Evolutionary conservation across 139 green algal genomes (phyloP), one percentile per base, ranked within the genome.

Genomic region (Klebsormidium nitens): DNA sequence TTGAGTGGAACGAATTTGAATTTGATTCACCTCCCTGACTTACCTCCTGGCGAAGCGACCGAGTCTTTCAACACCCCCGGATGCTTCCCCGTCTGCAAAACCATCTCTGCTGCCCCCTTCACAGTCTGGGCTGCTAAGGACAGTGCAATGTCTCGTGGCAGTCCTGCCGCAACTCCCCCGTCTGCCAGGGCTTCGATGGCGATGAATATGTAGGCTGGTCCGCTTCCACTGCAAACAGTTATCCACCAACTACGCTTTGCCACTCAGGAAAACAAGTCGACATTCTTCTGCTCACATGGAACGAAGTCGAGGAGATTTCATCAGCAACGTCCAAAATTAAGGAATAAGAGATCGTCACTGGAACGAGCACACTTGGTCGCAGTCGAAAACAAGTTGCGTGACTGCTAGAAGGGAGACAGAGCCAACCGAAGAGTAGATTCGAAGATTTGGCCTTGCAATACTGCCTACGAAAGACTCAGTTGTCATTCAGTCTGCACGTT

Each of bases 131-230:
- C 84, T 34, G 88, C 90, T 59, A 95, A 79, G 2, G 81, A 69
- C 47, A 87, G 66, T 2, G 90, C 83, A 4, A 96, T 86, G 70
- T 92, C 86, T 19, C 93, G 84, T 0, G 93, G 92, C 40, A 98
- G 86, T 1, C 93, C 93, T 71, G 85, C 85, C 3, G 52, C 59
- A 17, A 98, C 93, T 39, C 89, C 93, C 19, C 91, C 92, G 74
- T 98, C 93, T 0, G 92, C 85, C 59, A 98, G 77, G 3, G 92
- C 93, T 84, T 98, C 93, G n/a, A 98, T 96, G 49, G 91, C 80
- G 2, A 96, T 67, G 80, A 95, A 98, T 6, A 97, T 67, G 64
- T 96, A 98, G 3, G 93, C 93, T 2, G 93, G 93, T 0, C 93
- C 93, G 57, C 80, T 91, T 55, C 93, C 93, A 3, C 60, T 75